Evolutionary conservation across 2,329 filamentous ascomycete genomes (phyloP).

Genomic region (Neonectria magnoliae): DNA sequence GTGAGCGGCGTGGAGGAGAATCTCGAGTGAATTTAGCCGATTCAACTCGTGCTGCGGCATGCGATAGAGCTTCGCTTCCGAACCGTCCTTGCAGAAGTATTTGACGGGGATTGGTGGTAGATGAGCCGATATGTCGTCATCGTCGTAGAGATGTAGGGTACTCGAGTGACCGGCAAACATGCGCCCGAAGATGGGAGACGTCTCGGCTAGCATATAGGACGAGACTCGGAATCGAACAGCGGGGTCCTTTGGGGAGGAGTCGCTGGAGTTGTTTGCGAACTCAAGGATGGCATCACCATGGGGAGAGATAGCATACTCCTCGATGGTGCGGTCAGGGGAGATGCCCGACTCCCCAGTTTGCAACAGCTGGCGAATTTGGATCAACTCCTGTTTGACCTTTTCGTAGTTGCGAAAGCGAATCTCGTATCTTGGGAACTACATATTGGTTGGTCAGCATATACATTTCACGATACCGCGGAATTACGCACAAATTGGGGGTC

Average conservation of each 20-base stretch:
- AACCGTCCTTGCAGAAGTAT: constrained; percentile 55
- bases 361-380: constrained; percentile 52
- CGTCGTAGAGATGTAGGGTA: constrained; percentile 48
- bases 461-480: neutral
- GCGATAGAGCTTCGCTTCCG: constrained; percentile 58
- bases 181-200: constrained; percentile 61
- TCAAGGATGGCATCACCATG: constrained; percentile 62
- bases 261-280: constrained; percentile 56
- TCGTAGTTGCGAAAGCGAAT: constrained; percentile 61
- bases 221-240: constrained; percentile 62
- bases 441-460: constrained; percentile 18
- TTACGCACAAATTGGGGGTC: constrained; percentile 54
- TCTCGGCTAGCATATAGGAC: constrained; percentile 60
- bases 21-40: constrained; percentile 52
- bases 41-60: constrained; percentile 64
- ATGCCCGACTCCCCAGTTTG: constrained; percentile 54
- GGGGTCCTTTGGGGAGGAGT: constrained; percentile 47
- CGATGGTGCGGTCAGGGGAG: constrained; percentile 50
- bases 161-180: constrained; percentile 53
- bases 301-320: constrained; percentile 56
- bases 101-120: constrained; percentile 49
- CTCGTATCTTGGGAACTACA: constrained; percentile 56
- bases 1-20: constrained; percentile 62
- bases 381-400: constrained; percentile 54
- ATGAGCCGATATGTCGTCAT: constrained; percentile 48